Conservation (phyloP, 1,139 yeast genomes). For the Scheffersomyces parashehatae region DNA sequence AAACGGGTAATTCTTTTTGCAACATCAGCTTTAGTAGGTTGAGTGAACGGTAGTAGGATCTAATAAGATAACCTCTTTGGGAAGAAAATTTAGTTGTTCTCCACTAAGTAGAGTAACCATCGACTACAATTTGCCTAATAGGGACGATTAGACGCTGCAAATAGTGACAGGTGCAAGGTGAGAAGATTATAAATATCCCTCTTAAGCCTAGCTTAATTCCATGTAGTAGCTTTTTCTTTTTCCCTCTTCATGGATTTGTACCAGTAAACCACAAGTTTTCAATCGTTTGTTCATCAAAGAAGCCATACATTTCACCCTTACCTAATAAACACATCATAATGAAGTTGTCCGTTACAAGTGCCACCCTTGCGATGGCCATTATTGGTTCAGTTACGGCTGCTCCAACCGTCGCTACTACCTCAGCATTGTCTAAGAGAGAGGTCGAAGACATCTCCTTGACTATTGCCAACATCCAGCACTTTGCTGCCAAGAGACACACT, state of each 20-base stretch:
- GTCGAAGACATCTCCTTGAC: slow-evolving; percentile 26
- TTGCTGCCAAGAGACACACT: slow-evolving; percentile 30
- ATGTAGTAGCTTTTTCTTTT: neutral
- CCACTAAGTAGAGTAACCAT: neutral
- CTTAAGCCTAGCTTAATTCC: too few relatives aligned
- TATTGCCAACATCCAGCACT: slow-evolving; percentile 30
- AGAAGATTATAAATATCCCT: too few relatives aligned
- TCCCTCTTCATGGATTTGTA: neutral
- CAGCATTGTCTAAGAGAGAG: slow-evolving; percentile 34
- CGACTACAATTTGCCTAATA: neutral
- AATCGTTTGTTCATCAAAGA: neutral
- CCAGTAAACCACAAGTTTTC: neutral
- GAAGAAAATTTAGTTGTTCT: neutral
- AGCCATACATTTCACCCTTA: neutral
- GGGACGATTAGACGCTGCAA: neutral
- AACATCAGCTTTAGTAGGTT: slow-evolving; percentile 44
- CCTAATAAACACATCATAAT: slow-evolving; percentile 12
- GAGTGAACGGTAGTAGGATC: neutral
- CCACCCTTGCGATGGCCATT: slow-evolving; percentile 36
- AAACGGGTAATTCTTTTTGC: slow-evolving; percentile 58
- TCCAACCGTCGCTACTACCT: slow-evolving; percentile 26
- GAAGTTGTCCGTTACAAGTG: slow-evolving; percentile 32
- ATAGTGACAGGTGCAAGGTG: too few relatives aligned
- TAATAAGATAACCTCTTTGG: slow-evolving; percentile 2
- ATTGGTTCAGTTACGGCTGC: slow-evolving; percentile 35